phyloP scores from a whole-genome alignment of 2,329 filamentous ascomycete genomes.

The Aureobasidium vineae region DNA sequence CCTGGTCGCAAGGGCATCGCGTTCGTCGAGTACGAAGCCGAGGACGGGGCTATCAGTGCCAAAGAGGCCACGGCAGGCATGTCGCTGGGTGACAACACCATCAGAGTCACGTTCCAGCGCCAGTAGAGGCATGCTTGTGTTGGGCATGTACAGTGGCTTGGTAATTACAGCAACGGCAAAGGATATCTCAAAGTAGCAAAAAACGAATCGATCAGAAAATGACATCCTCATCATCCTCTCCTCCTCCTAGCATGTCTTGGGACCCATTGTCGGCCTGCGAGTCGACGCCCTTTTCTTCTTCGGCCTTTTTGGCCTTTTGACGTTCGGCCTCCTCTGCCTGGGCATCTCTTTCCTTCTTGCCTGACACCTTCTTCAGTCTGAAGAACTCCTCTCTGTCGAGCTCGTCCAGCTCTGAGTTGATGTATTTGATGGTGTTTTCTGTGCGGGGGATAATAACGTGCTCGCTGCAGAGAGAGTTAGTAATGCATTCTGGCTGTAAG shows the following conservation, averaged over 20 bases:
- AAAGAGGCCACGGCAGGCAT: constrained; percentile 92
- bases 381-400: constrained; percentile 98
- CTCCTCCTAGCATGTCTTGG: constrained; percentile 40
- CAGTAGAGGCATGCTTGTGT: constrained; percentile 53
- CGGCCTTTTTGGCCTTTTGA: constrained; percentile 31
- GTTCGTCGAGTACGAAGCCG: constrained; percentile 93
- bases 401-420: constrained; percentile 97
- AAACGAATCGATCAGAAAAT: constrained; percentile 33
- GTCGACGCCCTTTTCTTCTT: constrained; percentile 28
- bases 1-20: constrained; percentile 84
- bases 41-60: constrained; percentile 83
- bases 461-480: constrained; percentile 55
- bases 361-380: constrained; percentile 87
- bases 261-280: constrained; percentile 28
- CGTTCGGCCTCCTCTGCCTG: constrained; percentile 41
- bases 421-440: constrained; percentile 99
- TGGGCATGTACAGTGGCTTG: constrained; percentile 14
- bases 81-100: constrained; percentile 71
- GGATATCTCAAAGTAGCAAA: constrained; percentile 28
- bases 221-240: constrained; percentile 37
- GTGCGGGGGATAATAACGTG: constrained; percentile 97
- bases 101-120: constrained; percentile 96
- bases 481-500: constrained; percentile 1
- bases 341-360: constrained; percentile 60
- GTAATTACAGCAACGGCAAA: constrained; percentile 18